A percentile compares a stretch with the other conserved stretches of the same genome.
Conservation (phyloP, 2,329 filamentous ascomycete species). For the Aspergillus neoniger region DNA sequence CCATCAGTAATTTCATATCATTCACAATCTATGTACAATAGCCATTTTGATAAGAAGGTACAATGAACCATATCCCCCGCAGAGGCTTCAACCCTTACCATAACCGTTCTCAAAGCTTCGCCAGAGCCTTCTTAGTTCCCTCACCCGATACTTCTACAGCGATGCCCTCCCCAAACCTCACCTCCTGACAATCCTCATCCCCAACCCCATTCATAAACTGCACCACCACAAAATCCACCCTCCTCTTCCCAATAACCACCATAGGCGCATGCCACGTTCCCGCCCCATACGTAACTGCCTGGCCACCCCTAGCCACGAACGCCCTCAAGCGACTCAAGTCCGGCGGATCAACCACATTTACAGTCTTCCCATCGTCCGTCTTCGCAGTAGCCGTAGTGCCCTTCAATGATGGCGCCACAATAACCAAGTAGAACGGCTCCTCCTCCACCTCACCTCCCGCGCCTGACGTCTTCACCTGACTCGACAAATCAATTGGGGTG, state of each 20-base stretch:
- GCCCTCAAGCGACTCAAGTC: conserved; percentile 71
- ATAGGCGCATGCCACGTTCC: conserved; percentile 98
- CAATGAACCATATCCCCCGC: not conserved
- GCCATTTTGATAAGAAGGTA: not conserved
- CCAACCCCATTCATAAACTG: conserved; percentile 84
- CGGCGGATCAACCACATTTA: conserved; percentile 58
- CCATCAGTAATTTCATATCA: not conserved
- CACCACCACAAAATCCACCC: conserved; percentile 83
- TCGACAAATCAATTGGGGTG: conserved; percentile 66
- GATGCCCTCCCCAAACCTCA: conserved; percentile 50
- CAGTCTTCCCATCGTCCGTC: conserved; percentile 23
- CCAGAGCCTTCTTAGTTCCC: not conserved
- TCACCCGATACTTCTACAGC: conserved; percentile 32
- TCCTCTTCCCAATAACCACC: conserved; percentile 72
- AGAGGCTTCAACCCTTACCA: not conserved
- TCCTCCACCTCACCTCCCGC: conserved; percentile 26
- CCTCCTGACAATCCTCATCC: conserved; percentile 86
- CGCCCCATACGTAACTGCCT: conserved; percentile 88
- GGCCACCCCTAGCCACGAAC: conserved; percentile 74
- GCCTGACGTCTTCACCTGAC: conserved; percentile 14
- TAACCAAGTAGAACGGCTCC: conserved; percentile 67
- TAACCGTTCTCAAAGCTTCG: conserved; percentile 8
- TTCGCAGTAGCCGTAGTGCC: conserved; percentile 39
- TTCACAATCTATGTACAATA: not conserved
- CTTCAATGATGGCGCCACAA: conserved; percentile 79